phyloP scores from a whole-genome alignment of 352 stramenopile species.

The Phytophthora litchii region DNA sequence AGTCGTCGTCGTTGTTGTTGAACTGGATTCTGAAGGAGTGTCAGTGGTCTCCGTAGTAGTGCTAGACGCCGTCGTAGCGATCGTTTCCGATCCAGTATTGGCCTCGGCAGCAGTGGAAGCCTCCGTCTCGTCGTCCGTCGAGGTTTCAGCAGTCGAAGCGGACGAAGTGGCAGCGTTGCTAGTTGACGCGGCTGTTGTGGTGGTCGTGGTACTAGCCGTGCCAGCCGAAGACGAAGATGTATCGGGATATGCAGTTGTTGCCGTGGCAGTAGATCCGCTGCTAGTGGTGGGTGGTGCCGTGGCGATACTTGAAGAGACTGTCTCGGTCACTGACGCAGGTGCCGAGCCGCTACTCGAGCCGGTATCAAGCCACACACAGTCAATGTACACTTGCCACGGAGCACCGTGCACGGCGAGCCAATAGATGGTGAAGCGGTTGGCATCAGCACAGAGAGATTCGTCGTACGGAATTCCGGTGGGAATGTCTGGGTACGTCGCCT shows the following conservation, averaged over 20 bases:
- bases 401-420: constrained; percentile 54
- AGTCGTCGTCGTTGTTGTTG: constrained; percentile 2
- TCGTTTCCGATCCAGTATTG: constrained; percentile 7
- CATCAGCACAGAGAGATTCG: constrained; percentile 39
- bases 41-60: constrained; percentile 2
- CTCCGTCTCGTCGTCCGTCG: not conserved
- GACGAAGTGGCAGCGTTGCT: constrained; percentile 6
- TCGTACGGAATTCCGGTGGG: constrained; percentile 47
- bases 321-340: constrained; percentile 23
- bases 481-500: constrained; percentile 42
- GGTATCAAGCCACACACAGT: constrained; percentile 56
- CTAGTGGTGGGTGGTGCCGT: constrained; percentile 24
- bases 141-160: constrained; percentile 11
- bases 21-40: not conserved
- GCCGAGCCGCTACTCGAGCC: constrained; percentile 20
- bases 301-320: constrained; percentile 17
- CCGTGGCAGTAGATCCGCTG: constrained; percentile 26
- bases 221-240: constrained; percentile 13
- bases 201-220: constrained; percentile 11
- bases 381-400: constrained; percentile 61
- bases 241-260: constrained; percentile 30
- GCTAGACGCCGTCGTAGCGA: not conserved
- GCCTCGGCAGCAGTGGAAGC: constrained; percentile 10
- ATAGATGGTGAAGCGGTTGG: constrained; percentile 51
- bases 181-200: constrained; percentile 1